phyloP scores from a whole-genome alignment of 371 early-diverging fungal genomes.

The Mortierella sp. region DNA sequence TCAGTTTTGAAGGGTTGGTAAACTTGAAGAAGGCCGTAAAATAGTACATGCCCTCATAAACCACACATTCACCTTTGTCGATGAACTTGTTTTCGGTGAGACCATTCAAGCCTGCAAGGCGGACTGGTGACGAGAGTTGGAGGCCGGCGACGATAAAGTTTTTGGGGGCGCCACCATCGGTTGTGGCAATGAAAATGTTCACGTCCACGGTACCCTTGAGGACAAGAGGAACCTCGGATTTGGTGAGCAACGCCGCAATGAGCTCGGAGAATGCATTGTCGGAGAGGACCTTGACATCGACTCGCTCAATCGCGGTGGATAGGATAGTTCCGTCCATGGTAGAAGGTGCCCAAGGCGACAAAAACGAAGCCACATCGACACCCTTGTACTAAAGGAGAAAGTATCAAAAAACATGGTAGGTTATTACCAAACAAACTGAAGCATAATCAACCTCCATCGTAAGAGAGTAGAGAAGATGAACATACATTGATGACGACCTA shows the following conservation, averaged over 20 bases:
- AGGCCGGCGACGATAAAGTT: neutral
- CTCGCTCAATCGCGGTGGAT: neutral
- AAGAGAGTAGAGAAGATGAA: neutral
- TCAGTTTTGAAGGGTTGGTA: neutral
- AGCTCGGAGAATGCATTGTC: neutral
- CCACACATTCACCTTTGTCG: neutral
- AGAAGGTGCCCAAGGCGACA: neutral
- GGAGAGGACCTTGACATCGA: neutral
- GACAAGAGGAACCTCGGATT: neutral
- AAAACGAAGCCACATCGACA: neutral
- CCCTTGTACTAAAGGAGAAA: neutral
- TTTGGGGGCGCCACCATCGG: neutral
- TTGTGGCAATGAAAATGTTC: neutral
- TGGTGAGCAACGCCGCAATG: neutral
- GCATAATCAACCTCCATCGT: no score
- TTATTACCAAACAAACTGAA: no score
- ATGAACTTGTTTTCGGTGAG: neutral
- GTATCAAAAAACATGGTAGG: neutral
- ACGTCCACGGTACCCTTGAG: neutral
- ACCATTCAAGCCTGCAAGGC: neutral
- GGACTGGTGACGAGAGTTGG: neutral
- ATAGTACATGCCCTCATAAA: neutral
- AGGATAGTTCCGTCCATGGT: neutral
- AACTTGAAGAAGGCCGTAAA: neutral
- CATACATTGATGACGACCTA: neutral